A percentile compares a stretch with the other conserved stretches of the same genome.
phyloP scores from a whole-genome alignment of 2,329 filamentous ascomycete species.

The Monosporascus sp. region DNA sequence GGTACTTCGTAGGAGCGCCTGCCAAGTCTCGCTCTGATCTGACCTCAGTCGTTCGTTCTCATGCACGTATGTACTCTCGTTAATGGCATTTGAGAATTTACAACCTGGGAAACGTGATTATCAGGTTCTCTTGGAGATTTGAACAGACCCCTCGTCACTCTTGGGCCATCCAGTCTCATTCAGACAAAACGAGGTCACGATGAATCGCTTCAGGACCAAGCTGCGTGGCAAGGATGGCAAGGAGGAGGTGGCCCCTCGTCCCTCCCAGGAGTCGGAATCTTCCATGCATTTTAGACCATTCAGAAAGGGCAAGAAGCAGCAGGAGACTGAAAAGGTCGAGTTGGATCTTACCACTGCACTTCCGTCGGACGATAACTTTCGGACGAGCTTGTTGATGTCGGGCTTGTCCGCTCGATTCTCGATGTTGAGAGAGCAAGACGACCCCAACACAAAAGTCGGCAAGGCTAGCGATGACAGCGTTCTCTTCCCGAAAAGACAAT shows the following conservation, averaged over 20 bases:
- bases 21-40: neutral
- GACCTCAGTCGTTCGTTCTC: neutral
- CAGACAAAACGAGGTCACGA: constrained; percentile 29
- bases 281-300: constrained; percentile 51
- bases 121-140: too few relatives aligned
- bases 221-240: constrained; percentile 52
- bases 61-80: neutral
- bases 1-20: neutral
- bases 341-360: constrained; percentile 71
- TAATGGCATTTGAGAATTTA: neutral
- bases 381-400: constrained; percentile 93
- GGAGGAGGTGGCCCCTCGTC: constrained; percentile 47
- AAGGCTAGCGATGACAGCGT: constrained; percentile 97
- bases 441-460: constrained; percentile 80
- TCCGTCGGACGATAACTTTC: constrained; percentile 82
- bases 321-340: constrained; percentile 57
- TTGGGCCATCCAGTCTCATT: neutral
- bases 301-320: constrained; percentile 49
- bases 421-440: constrained; percentile 92
- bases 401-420: constrained; percentile 93
- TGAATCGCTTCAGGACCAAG: constrained; percentile 75
- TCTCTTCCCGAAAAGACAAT: constrained; percentile 74
- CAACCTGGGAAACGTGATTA: too few relatives aligned
- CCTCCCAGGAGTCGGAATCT: constrained; percentile 52
- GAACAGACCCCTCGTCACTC: neutral